Conservation (phyloP, 2,329 filamentous ascomycete genomes). For the Exophiala lecanii-corni region DNA sequence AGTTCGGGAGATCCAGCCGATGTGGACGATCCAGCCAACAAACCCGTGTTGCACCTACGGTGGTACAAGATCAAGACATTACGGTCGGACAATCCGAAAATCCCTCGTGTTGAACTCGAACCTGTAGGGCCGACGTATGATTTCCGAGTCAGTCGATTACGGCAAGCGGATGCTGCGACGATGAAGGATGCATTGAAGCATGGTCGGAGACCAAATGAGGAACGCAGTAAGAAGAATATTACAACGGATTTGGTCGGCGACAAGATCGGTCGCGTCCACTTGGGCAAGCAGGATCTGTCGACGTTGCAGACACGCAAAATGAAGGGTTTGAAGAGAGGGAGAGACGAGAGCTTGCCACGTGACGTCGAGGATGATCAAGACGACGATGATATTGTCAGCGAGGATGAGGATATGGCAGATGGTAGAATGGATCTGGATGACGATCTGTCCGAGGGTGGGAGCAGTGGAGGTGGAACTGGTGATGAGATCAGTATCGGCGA, state of each 20-base stretch:
- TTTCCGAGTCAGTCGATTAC: constrained; percentile 75
- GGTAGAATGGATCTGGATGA: constrained; percentile 40
- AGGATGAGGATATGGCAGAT: constrained; percentile 23
- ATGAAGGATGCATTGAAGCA: constrained; percentile 89
- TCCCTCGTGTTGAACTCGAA: constrained; percentile 88
- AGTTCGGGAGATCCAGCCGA: constrained; percentile 32
- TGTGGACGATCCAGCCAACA: constrained; percentile 31
- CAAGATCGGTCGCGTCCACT: constrained; percentile 89
- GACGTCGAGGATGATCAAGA: constrained; percentile 29
- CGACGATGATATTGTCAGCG: constrained; percentile 22
- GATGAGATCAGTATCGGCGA: constrained; percentile 26
- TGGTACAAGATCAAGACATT: constrained; percentile 83
- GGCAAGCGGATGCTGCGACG: constrained; percentile 71
- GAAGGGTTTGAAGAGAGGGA: constrained; percentile 90
- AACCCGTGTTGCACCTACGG: constrained; percentile 58
- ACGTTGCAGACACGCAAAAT: constrained; percentile 95
- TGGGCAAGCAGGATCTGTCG: constrained; percentile 82
- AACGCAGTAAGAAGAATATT: constrained; percentile 90
- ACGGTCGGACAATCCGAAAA: constrained; percentile 70
- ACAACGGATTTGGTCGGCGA: constrained; percentile 87
- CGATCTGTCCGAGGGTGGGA: constrained; percentile 8
- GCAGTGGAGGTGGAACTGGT: constrained; percentile 21
- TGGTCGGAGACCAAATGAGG: constrained; percentile 58
- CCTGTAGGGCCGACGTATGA: constrained; percentile 95
- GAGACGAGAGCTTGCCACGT: constrained; percentile 55